Base-by-base conservation (phyloP, 345 rosid genomes). In the Jatropha curcas region DNA sequence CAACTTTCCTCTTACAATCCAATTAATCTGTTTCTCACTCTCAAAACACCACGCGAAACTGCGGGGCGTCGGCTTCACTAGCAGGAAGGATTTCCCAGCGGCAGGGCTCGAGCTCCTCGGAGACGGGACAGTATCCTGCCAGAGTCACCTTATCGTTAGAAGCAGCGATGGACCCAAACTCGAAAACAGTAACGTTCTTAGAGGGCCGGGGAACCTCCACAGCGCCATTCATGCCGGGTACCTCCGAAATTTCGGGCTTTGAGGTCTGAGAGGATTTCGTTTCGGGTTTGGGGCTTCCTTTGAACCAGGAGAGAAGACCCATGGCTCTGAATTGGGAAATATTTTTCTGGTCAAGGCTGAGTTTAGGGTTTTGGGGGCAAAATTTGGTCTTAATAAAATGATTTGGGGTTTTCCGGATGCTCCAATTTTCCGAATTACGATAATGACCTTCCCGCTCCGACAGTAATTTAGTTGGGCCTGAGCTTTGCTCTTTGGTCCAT, bases 41-140 rank as follows among this genome's bases (percentile, higher is more conserved):
- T 25, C 19, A 48, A 74, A 94, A 94, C 61, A 92, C 96, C 39
- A 92, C 90, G 66, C 98, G 97, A 79, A 94, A 92, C 82, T 89
- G 97, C 1, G 97, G 98, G 5, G 95, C 97, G 71, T 90, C 91
- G 68, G 86, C 76, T 2, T 78, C 92, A 62, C 68, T 82, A 1
- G 97, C 90, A 13, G 97, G 93, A 9, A 88, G 73, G 83, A 94
- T 85, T 72, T 87, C 91, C 98, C 97, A 92, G 45, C 92, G 93
- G 82, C 97, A 94, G 34, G 97, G 98, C 72, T 92, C 95, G 72
- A 94, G 93, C 27, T 94, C 92, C 28, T 94, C 95, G 61, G 98
- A 92, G 7, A 92, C 97, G 10, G 98, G 97, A 58, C 97, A 94
- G 79, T 79, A 94, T 0, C 98, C 98, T 7, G 96, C 92, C 30